Percentiles rank a stretch among this genome's conserved stretches.
Evolutionary conservation across 1,284 basidiomycete genomes (phyloP).

Genomic region (Bjerkandera adusta): DNA sequence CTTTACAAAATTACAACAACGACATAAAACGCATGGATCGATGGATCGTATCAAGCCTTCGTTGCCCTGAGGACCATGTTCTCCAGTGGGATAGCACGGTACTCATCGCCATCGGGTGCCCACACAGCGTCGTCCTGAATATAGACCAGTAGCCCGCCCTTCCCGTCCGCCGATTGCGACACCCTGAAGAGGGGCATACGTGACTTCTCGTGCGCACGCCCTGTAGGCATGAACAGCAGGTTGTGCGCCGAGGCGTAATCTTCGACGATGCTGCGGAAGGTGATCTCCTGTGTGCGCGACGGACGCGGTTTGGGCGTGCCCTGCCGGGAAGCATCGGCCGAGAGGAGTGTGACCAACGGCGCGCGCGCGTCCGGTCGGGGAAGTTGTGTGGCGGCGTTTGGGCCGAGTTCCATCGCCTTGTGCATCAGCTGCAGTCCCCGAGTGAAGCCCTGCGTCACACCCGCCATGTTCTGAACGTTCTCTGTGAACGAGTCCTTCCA

Average conservation of each 20-base stretch:
- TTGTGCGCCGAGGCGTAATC: constrained; percentile 84
- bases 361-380: constrained; percentile 58
- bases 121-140: constrained; percentile 88
- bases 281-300: constrained; percentile 70
- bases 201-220: constrained; percentile 76
- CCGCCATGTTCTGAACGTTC: constrained; percentile 58
- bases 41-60: constrained; percentile 21
- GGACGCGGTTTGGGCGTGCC: constrained; percentile 35
- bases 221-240: constrained; percentile 85
- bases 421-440: constrained; percentile 91
- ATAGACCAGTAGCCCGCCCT: constrained; percentile 83
- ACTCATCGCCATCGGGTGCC: constrained; percentile 61
- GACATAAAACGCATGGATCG: constrained; percentile 9
- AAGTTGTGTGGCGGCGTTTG: constrained; percentile 64
- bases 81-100: constrained; percentile 61
- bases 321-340: constrained; percentile 23
- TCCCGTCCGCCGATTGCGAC: constrained; percentile 74
- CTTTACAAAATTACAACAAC: constrained; percentile 3
- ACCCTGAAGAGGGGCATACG: constrained; percentile 88
- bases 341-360: constrained; percentile 26
- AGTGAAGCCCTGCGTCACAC: constrained; percentile 78
- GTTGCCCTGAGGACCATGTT: constrained; percentile 68
- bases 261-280: constrained; percentile 89
- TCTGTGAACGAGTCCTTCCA: constrained; percentile 87
- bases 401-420: constrained; percentile 82